Evolutionary conservation across 2,329 filamentous ascomycete genomes (phyloP).

Genomic region (Aspergillus fumigatiaffinis): DNA sequence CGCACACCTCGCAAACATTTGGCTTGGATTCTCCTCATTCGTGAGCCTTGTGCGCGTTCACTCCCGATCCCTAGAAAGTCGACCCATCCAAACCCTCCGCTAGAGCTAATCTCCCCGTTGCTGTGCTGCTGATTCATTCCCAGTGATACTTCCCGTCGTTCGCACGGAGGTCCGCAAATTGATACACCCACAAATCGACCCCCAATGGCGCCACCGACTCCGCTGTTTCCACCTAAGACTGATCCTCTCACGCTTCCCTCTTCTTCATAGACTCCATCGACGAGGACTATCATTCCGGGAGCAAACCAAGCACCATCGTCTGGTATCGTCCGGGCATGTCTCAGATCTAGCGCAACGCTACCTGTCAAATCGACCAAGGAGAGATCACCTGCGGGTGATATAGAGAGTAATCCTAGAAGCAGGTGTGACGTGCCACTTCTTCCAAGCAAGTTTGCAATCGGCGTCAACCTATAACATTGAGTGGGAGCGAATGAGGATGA

Average conservation of each 20-base stretch:
- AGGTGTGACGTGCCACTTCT: conserved; percentile 81
- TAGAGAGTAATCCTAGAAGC: conserved; percentile 75
- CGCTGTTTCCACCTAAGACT: conserved; percentile 69
- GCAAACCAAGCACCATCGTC: conserved; percentile 87
- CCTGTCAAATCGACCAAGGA: conserved; percentile 84
- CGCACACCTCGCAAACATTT: conserved; percentile 52
- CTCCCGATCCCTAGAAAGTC: conserved; percentile 92
- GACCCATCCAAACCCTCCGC: conserved; percentile 91
- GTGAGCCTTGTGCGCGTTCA: conserved; percentile 73
- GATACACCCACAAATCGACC: conserved; percentile 88
- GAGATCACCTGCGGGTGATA: conserved; percentile 76
- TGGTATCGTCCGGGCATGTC: conserved; percentile 75
- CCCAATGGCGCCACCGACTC: conserved; percentile 86
- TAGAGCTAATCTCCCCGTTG: conserved; percentile 45
- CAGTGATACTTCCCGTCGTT: conserved; percentile 74
- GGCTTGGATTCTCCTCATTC: conserved; percentile 77
- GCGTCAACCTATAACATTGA: conserved; percentile 81
- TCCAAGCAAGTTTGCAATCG: conserved; percentile 71
- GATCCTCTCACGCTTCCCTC: conserved; percentile 67
- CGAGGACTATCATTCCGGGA: conserved; percentile 91
- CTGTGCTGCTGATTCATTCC: conserved; percentile 57
- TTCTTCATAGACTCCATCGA: conserved; percentile 96
- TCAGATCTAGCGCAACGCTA: conserved; percentile 78
- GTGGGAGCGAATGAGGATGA: conserved; percentile 54
- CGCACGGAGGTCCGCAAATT: conserved; percentile 85